These are phyloP conservation scores for Pichia ethanolica DNA, from an alignment of 805 yeast genomes.

Conservation along the genomic window DNA sequence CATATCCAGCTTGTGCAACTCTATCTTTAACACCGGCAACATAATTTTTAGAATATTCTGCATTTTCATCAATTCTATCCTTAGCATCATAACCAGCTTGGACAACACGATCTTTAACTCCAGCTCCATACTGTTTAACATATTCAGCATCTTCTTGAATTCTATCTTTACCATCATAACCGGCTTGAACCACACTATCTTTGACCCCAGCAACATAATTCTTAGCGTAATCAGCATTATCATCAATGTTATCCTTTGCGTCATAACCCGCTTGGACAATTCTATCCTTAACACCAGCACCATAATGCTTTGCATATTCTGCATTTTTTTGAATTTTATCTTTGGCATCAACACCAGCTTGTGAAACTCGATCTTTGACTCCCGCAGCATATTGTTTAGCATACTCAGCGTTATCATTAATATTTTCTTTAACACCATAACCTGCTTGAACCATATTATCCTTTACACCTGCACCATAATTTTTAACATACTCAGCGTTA, in stretches of 20 bases:
- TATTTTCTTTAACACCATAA: not conserved
- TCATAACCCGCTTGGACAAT: not conserved
- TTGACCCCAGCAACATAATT: not conserved
- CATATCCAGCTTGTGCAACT: slow-evolving; percentile 4
- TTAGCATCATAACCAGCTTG: slow-evolving; percentile 14
- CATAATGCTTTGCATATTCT: slow-evolving; percentile 1
- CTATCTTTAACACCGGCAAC: slow-evolving; percentile 2
- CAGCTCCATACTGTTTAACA: slow-evolving; percentile 2
- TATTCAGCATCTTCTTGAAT: slow-evolving; percentile 3
- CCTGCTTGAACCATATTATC: slow-evolving; percentile 5
- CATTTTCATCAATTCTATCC: not conserved
- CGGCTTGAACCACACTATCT: slow-evolving; percentile 4
- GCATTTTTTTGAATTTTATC: slow-evolving; percentile 1
- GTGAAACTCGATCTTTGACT: slow-evolving; percentile 1
- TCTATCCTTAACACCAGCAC: not conserved
- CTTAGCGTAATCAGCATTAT: slow-evolving; percentile 11
- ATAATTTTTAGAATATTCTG: not conserved
- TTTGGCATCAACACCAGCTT: slow-evolving; percentile 5
- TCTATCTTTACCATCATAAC: slow-evolving; percentile 1
- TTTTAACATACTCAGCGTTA: not conserved
- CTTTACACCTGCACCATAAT: no score
- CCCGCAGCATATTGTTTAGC: slow-evolving; percentile 1
- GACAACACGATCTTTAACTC: not conserved
- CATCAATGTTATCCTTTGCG: slow-evolving; percentile 11
- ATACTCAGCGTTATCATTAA: slow-evolving; percentile 5